phyloP scores from a whole-genome alignment of 257 asterid genomes.

The Lycium ferocissimum region DNA sequence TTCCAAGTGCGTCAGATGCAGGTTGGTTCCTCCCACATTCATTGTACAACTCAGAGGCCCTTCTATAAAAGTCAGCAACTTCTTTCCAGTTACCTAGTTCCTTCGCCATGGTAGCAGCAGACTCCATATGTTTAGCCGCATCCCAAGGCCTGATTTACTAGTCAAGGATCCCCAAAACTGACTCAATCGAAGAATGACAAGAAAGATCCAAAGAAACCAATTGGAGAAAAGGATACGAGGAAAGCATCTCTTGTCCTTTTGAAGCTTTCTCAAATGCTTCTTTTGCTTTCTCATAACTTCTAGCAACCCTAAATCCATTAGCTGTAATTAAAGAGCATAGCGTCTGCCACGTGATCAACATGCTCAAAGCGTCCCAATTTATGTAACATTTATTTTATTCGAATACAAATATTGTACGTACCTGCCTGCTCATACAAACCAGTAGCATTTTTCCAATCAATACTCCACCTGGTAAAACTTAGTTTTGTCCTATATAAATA shows the following conservation, averaged over 20 bases:
- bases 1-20: conserved; percentile 96
- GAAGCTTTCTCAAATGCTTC: conserved; percentile 96
- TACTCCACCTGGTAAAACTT: conserved; percentile 92
- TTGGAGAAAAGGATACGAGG: conserved; percentile 72
- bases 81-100: conserved; percentile 84
- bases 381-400: conserved; percentile 13
- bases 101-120: conserved; percentile 89
- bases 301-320: conserved; percentile 70
- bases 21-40: conserved; percentile 97
- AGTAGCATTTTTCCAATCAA: conserved; percentile 95
- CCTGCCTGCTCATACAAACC: conserved; percentile 96
- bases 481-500: conserved; percentile 72
- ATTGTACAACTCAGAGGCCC: conserved; percentile 78
- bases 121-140: conserved; percentile 98
- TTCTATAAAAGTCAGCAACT: conserved; percentile 86
- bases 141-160: conserved; percentile 89
- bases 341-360: background rate
- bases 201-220: conserved; percentile 27
- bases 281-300: conserved; percentile 78
- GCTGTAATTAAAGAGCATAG: conserved; percentile 50
- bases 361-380: background rate
- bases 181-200: conserved; percentile 8
- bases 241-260: conserved; percentile 92
- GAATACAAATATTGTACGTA: conserved; percentile 29
- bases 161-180: conserved; percentile 46